A percentile compares a stretch with the other conserved stretches of the same genome.
phyloP scores from a whole-genome alignment of 331 rosid genomes.

The Prunus yedoensis region DNA sequence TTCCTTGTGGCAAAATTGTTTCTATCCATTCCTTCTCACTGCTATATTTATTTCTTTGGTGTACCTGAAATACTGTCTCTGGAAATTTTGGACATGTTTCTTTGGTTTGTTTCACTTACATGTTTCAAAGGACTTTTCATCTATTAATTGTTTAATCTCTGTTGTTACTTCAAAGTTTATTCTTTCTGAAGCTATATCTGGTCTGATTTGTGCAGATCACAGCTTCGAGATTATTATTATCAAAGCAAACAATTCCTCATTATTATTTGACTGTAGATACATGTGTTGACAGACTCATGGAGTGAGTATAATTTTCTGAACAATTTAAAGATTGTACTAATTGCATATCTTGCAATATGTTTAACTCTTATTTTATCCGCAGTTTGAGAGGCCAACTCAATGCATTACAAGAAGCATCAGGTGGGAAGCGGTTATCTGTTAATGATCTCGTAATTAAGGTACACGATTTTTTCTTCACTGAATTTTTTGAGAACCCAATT shows the following conservation, averaged over 20 bases:
- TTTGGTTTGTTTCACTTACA: background rate
- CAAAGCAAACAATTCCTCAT: constrained; percentile 99
- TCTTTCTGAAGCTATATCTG: constrained; percentile 33
- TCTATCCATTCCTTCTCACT: background rate
- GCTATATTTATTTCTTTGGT: background rate
- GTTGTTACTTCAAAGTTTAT: constrained; percentile 8
- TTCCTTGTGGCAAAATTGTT: background rate
- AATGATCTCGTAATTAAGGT: constrained; percentile 98
- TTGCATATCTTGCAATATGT: constrained; percentile 16
- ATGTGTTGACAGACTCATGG: constrained; percentile 88
- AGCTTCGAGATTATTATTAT: constrained; percentile 84
- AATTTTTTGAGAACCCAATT: background rate
- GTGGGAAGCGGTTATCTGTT: constrained; percentile 86
- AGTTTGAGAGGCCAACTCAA: constrained; percentile 84
- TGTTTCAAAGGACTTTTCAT: background rate
- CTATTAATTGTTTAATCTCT: background rate
- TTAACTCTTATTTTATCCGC: constrained; percentile 21
- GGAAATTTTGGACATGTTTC: background rate
- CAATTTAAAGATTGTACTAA: constrained; percentile 16
- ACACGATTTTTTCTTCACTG: constrained; percentile 17
- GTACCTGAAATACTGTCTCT: background rate
- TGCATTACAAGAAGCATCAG: constrained; percentile 86
- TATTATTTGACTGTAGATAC: constrained; percentile 90
- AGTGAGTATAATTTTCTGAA: constrained; percentile 53
- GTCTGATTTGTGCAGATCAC: constrained; percentile 63